Evolutionary conservation across 2,329 filamentous ascomycete genomes (phyloP), one percentile per base, ranked within the genome.

Genomic region (Aureobasidium vineae): DNA sequence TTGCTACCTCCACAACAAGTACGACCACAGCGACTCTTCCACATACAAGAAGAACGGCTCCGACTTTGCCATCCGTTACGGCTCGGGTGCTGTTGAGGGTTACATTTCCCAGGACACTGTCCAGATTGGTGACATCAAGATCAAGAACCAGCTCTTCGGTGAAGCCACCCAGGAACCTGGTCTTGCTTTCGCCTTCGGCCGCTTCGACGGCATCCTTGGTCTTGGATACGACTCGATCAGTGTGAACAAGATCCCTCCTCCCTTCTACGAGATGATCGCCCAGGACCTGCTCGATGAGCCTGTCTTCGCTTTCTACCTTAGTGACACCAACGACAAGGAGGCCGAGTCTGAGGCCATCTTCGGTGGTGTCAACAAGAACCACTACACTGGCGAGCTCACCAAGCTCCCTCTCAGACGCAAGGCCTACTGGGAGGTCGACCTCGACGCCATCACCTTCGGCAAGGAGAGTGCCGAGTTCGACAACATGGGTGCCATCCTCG

Each of bases 391-490:
- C 75, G 89, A 98, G 79, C 86, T 99, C 74, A 91, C 88, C 77
- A 96, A 92, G 79, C 92, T 99, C 72, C 95, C 95, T 65, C 87
- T 99, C 73, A 91, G 95, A 79, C 91, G 95, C 78, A 98, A 98
- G 89, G 95, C 95, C 59, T 99, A 99, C 86, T 99, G 95, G 95
- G 95, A 99, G 85, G 94, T 99, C 66, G 93, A 98, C 75, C 88
- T 99, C 69, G 89, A 98, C 75, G 85, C 92, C 70, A 95, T 99
- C 81, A 88, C 90, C 66, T 92, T 97, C 70, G 96, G 95, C 73
- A 85, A 93, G 63, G 86, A 90, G 76, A 88, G 87, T 71, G 93
- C 93, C 69, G 90, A 97, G 79, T 88, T 98, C 70, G 94, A 98
- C 71, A 87, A 91, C 84, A 97, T 92, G 67, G 96, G 95, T 81